Evolutionary conservation across 2,329 filamentous ascomycete species (phyloP).

Genomic region (Alternaria consortialis): DNA sequence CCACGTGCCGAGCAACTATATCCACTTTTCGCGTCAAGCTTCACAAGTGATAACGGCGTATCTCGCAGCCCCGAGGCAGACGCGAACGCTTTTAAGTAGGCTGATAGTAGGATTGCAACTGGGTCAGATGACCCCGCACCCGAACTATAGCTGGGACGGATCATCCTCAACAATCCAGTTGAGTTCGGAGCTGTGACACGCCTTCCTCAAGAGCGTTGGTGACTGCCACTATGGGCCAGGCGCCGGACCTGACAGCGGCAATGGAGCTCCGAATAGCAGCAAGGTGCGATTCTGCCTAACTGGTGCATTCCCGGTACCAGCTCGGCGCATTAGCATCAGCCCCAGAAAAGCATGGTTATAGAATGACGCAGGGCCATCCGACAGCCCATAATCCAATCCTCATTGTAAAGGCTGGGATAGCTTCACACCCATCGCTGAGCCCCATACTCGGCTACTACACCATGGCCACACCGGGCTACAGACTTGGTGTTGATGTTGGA

Average conservation of each 20-base stretch:
- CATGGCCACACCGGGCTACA: slow-evolving; percentile 34
- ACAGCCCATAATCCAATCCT: not conserved
- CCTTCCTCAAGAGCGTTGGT: slow-evolving; percentile 2
- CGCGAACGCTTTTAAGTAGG: not conserved
- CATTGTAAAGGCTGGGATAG: slow-evolving; percentile 1
- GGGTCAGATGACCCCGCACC: slow-evolving; percentile 8
- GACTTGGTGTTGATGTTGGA: slow-evolving; percentile 47
- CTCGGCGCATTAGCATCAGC: slow-evolving; percentile 12
- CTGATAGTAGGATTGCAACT: not conserved
- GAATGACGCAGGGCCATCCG: slow-evolving; percentile 17
- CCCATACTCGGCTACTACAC: not conserved
- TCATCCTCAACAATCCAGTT: slow-evolving; percentile 5
- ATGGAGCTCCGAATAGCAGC: slow-evolving; percentile 3
- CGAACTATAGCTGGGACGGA: not conserved
- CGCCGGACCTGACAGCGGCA: not conserved
- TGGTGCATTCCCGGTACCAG: slow-evolving; percentile 5
- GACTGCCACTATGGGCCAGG: not conserved
- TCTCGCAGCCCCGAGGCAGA: slow-evolving; percentile 2
- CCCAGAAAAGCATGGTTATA: slow-evolving; percentile 19
- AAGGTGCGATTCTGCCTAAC: not conserved
- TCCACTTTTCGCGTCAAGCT: slow-evolving; percentile 2
- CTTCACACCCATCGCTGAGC: not conserved
- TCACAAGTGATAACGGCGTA: not conserved
- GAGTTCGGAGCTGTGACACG: not conserved
- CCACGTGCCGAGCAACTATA: not conserved